A percentile compares a stretch with the other conserved stretches of the same genome.
Evolutionary conservation across 2,329 filamentous ascomycete genomes (phyloP).

Genomic region (Pleomassaria siparia): DNA sequence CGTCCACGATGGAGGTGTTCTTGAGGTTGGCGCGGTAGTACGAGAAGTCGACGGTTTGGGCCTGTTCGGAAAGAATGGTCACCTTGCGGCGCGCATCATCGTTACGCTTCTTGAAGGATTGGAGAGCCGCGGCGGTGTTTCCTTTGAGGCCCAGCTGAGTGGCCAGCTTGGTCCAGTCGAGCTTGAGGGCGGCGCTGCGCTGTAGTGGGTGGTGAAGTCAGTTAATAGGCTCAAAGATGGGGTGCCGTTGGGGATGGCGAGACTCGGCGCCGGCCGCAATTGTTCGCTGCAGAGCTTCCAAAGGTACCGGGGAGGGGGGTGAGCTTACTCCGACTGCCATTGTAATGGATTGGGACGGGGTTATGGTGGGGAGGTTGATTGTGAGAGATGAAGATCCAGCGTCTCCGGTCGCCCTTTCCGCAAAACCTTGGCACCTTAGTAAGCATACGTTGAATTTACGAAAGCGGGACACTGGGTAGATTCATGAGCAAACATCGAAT

Average conservation of each 20-base stretch:
- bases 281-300: constrained; percentile 26
- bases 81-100: constrained; percentile 97
- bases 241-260: constrained; percentile 29
- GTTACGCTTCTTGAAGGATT: constrained; percentile 99
- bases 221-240: constrained; percentile 24
- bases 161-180: constrained; percentile 97
- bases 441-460: no score
- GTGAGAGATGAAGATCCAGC: constrained; percentile 29
- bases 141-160: constrained; percentile 94
- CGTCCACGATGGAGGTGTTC: constrained; percentile 92
- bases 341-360: constrained; percentile 44
- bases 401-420: constrained; percentile 1
- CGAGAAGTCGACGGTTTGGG: constrained; percentile 86
- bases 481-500: no score
- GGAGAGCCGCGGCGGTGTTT: constrained; percentile 86
- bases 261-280: constrained; percentile 34
- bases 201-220: constrained; percentile 49
- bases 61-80: constrained; percentile 76
- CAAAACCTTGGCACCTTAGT: constrained; percentile 2
- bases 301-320: constrained; percentile 12
- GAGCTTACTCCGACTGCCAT: constrained; percentile 49
- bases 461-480: no score
- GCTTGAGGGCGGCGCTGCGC: constrained; percentile 98
- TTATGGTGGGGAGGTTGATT: constrained; percentile 46
- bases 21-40: constrained; percentile 91